A percentile compares a stretch with the other conserved stretches of the same genome.
Conservation (phyloP, 768 basidiomycete genomes). For the Nevesoporus exiguus region DNA sequence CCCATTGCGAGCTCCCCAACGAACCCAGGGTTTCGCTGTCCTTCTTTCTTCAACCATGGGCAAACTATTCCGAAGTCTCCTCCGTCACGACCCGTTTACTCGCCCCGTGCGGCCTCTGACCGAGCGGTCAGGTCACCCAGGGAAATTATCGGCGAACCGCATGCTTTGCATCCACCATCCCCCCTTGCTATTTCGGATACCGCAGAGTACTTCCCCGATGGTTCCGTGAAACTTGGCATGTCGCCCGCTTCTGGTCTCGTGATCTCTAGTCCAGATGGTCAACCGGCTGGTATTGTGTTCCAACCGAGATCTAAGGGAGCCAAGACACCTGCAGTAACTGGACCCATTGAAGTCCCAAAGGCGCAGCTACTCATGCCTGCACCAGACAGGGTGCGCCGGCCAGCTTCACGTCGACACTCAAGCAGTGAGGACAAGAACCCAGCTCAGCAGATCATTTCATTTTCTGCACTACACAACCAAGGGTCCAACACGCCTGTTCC, state of each 20-base stretch:
- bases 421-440: conserved; percentile 28
- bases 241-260: conserved; percentile 84
- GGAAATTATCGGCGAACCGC: conserved; percentile 38
- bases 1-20: conserved; percentile 94
- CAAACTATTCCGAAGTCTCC: conserved; percentile 41
- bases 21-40: conserved; percentile 60
- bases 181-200: conserved; percentile 67
- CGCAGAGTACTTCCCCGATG: conserved; percentile 63
- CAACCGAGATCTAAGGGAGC: conserved; percentile 60
- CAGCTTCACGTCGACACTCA: conserved; percentile 27
- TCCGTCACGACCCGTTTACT: conserved; percentile 39
- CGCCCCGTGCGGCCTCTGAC: conserved; percentile 59
- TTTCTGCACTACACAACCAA: conserved; percentile 28
- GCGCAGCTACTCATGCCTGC: conserved; percentile 33
- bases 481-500: conserved; percentile 11
- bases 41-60: conserved; percentile 40
- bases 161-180: conserved; percentile 54
- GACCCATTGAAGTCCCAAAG: conserved; percentile 46
- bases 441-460: conserved; percentile 25
- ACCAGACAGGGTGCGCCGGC: conserved; percentile 26
- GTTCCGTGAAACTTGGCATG: conserved; percentile 66
- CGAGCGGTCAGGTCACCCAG: conserved; percentile 56
- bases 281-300: conserved; percentile 95
- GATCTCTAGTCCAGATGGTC: conserved; percentile 90
- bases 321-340: conserved; percentile 30